Conservation (phyloP, 345 rosid genomes). For the Lepidium africanum region DNA sequence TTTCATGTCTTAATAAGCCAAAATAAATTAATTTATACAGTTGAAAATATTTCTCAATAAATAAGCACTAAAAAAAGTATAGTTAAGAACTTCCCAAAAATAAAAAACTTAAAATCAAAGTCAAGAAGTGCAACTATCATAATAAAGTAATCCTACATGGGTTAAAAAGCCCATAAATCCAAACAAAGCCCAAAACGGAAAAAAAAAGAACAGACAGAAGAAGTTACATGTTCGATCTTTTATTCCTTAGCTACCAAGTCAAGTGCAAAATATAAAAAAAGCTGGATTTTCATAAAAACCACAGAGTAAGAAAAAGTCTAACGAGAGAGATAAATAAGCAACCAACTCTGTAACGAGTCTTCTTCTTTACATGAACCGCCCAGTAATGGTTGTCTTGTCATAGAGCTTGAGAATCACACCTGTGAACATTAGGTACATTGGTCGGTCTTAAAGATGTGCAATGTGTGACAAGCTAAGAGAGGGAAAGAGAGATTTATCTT, state of each 20-base stretch:
- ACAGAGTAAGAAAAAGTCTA: not conserved
- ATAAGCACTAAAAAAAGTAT: not conserved
- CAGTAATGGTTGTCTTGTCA: not conserved
- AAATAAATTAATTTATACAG: too few relatives aligned
- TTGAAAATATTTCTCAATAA: not conserved
- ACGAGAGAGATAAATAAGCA: not conserved
- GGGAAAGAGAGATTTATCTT: not conserved
- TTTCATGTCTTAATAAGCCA: too few relatives aligned
- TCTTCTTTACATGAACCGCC: conserved; percentile 10
- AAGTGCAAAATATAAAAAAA: not conserved
- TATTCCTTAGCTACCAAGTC: conserved; percentile 6
- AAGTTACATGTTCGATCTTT: not conserved
- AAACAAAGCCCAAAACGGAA: conserved; percentile 4
- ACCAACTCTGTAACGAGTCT: conserved; percentile 22
- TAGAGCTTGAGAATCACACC: conserved; percentile 1
- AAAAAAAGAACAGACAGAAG: too few relatives aligned
- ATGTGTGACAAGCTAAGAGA: not conserved
- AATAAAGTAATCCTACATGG: not conserved
- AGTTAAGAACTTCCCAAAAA: too few relatives aligned
- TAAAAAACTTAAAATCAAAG: too few relatives aligned
- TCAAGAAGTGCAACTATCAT: not conserved
- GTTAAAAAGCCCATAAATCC: not conserved
- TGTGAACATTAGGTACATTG: not conserved
- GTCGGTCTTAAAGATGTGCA: not conserved
- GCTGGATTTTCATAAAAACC: not conserved